Conservation (phyloP, 108 stramenopile genomes). For the Fistulifera solaris region DNA sequence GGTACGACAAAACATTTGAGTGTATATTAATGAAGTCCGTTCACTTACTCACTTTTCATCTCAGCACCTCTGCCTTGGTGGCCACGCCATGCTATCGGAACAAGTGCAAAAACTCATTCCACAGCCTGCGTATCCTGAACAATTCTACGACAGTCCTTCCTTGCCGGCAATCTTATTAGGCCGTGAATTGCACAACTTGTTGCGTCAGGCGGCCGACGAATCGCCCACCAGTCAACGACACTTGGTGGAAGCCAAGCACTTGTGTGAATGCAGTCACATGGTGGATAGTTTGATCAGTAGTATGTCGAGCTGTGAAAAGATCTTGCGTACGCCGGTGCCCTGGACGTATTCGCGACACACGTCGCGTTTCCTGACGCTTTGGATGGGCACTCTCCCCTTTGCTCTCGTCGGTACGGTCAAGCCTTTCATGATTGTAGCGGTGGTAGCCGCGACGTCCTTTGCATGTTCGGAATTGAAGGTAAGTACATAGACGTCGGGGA, state of each 20-base stretch:
- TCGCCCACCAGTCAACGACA: constrained; percentile 6
- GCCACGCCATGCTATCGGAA: constrained; percentile 14
- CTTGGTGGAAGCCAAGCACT: constrained; percentile 18
- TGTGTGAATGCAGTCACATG: constrained; percentile 19
- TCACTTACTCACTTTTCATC: too few species aligned
- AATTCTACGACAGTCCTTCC: background rate
- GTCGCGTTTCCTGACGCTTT: constrained; percentile 54
- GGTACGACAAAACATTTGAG: background rate
- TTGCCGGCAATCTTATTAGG: constrained; percentile 5
- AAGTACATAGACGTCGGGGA: too few species aligned
- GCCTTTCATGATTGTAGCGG: constrained; percentile 25
- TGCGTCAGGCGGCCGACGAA: constrained; percentile 11
- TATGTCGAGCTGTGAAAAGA: constrained; percentile 31
- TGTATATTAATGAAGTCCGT: too few species aligned
- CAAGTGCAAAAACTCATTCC: constrained; percentile 22
- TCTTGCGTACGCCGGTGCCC: constrained; percentile 51
- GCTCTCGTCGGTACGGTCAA: constrained; percentile 30
- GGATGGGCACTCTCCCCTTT: constrained; percentile 53
- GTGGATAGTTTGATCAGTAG: constrained; percentile 39
- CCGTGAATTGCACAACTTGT: constrained; percentile 10
- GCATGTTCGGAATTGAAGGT: constrained; percentile 52
- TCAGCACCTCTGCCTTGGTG: constrained; percentile 22
- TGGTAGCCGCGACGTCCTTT: constrained; percentile 34
- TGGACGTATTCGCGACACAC: constrained; percentile 54
- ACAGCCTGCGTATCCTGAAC: constrained; percentile 10